phyloP scores from a whole-genome alignment of 257 asterid species.

The Hygrophila difformis region DNA sequence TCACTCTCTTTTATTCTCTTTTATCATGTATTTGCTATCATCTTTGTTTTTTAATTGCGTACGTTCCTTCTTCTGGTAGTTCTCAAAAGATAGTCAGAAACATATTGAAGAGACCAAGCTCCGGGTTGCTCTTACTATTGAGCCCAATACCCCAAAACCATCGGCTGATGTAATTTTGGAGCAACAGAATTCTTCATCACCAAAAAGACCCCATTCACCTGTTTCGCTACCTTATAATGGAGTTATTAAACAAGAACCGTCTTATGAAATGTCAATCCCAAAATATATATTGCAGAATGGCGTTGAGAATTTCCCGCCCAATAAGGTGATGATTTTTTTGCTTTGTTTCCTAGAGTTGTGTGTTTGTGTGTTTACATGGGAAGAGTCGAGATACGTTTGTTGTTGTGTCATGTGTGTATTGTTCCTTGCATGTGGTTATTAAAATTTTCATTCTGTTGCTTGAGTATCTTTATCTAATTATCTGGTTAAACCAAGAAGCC shows the following conservation, averaged over 20 bases:
- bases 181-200: conserved; percentile 33
- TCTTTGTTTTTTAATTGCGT: neutral
- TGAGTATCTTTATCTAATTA: no score
- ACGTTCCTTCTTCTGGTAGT: conserved; percentile 33
- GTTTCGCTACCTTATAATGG: conserved; percentile 51
- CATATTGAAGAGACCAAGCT: conserved; percentile 78
- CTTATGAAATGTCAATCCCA: conserved; percentile 23
- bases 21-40: conserved; percentile 9
- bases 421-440: neutral
- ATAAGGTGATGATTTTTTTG: conserved; percentile 30
- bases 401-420: neutral
- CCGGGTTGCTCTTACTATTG: conserved; percentile 52
- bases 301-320: conserved; percentile 39
- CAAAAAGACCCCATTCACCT: conserved; percentile 38
- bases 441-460: neutral
- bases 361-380: neutral
- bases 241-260: conserved; percentile 48
- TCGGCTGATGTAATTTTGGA: conserved; percentile 34
- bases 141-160: conserved; percentile 31
- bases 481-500: no score
- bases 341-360: conserved; percentile 1
- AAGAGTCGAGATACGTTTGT: neutral
- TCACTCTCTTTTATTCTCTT: conserved; percentile 15
- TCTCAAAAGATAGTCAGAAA: conserved; percentile 42
- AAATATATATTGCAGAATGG: conserved; percentile 37